Evolutionary conservation across 176 grass and related monocot genomes (phyloP), one percentile per base, ranked within the genome.

Genomic region (Cenchrus americanus): DNA sequence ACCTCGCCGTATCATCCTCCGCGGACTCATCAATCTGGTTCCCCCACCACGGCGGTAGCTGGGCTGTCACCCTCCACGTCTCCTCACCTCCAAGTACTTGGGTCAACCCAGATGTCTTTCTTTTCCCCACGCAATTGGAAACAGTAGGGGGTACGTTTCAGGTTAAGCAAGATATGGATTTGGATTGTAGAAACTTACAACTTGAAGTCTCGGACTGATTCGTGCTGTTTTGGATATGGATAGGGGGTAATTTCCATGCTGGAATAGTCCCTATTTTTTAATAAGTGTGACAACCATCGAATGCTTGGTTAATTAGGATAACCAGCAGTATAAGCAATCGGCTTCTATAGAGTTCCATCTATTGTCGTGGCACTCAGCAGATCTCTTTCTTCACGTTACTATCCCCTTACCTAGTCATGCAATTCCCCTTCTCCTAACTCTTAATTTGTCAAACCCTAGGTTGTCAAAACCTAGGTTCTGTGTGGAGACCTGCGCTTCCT

Each of bases 11-110:
- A 10, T 91, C 86, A 71, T 23, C 65, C 10, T 19, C 84, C 17
- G 7, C 87, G 0, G 48, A 80, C 24, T 73, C 22, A 7, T 76
- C 87, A n/a, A 60, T 89, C 84, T 82, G 86, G 13, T 83, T 89
- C 68, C 81, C 6, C 51, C 21, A 60, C 14, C 65, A 11, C 0
- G 52, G 47, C 0, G 62, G 73, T 14, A 1, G 48, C 49, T 69
- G 2, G 62, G 19, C 87, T 27, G 19, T 67, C 87, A 61, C 84
- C 49, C 66, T 89, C 83, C 79, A 78, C 71, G 42, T 46, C 64
- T 24, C 53, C 77, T 67, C 49, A 1, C 26, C 50, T 7, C 78
- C 78, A 84, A 82, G 89, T 91, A 18, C 21, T 43, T n/a, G 60
- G 81, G 46, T 85, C 71, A 76, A 49, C 30, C 0, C 81, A 11